Base-by-base conservation (phyloP, 2,329 filamentous ascomycete genomes). In the Elsinoe batatas region DNA sequence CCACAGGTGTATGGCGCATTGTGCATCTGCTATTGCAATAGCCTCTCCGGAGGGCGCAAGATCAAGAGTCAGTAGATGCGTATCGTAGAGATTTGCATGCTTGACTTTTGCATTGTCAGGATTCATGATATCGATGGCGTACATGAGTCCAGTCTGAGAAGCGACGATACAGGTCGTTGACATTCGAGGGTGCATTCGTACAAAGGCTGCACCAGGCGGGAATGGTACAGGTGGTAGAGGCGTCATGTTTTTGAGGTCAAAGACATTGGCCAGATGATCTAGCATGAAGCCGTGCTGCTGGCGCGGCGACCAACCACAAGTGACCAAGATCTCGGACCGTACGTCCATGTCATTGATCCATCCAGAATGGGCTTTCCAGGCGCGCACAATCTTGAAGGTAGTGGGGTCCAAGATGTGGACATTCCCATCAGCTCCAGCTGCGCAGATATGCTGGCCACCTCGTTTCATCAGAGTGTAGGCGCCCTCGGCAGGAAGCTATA, bases 341-440 rank as follows among this genome's bases (percentile, higher is more conserved):
- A 91, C 89, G 72, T 98, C 93, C 88, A 98, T 96, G 68, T 97
- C 91, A 69, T 89, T 95, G 67, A 98, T 88, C 53, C 84, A 81
- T 7, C 88, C 87, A 1, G 85, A 85, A 67, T 98, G 93, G 0
- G 91, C 90, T 67, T 88, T 88, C 87, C 93, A 98, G 10, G 82
- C 82, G 68, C 91, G 94, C 62, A 93, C 76, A 4, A 95, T 79
- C 40, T 81, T 79, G 65, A 95, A 87, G 56, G 79, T 88, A 55
- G 81, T 76, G 1, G 91, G 81, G 65, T 95, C 91, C 18, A 98
- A 77, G 30, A 96, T 84, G 69, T 97, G 85, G 47, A 98, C 85
- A 15, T 82, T 81, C 42, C 93, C 93, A 43, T 77, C 84, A 60
- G 84, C 82, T 0, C 91, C 95, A 7, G 91, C 93, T 12, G 90